These are phyloP conservation scores for Venturia effusa DNA, from an alignment of 2,329 filamentous ascomycete genomes.

Conservation along the genomic window DNA sequence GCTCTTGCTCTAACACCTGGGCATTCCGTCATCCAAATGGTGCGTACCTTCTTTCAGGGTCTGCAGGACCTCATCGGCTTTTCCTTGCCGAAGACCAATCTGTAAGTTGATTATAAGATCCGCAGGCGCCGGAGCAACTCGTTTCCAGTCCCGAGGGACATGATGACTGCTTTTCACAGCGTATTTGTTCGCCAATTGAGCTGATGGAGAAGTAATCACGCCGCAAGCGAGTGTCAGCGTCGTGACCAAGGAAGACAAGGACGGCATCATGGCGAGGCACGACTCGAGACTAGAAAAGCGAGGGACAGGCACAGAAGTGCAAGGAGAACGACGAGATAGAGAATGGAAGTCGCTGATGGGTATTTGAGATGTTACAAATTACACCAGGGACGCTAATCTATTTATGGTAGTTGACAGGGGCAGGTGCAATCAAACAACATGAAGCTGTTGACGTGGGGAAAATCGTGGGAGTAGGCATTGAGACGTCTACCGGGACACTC, in stretches of 20 bases:
- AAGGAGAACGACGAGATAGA: neutral
- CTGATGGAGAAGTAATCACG: neutral
- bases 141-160: constrained; percentile 41
- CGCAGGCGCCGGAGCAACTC: constrained; percentile 35
- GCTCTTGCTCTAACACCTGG: neutral
- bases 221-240: neutral
- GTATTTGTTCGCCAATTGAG: constrained; percentile 23
- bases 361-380: neutral
- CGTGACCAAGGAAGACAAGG: neutral
- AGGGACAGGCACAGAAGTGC: neutral
- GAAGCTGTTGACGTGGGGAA: too few species aligned
- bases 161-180: constrained; percentile 45
- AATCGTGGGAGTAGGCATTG: too few species aligned
- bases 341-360: neutral
- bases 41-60: constrained; percentile 40
- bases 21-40: neutral
- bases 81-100: constrained; percentile 48
- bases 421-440: neutral
- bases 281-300: neutral
- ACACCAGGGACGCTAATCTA: neutral
- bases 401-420: neutral
- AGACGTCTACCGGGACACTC: too few species aligned
- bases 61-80: constrained; percentile 43
- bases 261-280: neutral
- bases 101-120: constrained; percentile 42